Percentiles rank a stretch among this genome's conserved stretches.
Conservation (phyloP, 352 stramenopile species). For the Saprolegnia parasitica region DNA sequence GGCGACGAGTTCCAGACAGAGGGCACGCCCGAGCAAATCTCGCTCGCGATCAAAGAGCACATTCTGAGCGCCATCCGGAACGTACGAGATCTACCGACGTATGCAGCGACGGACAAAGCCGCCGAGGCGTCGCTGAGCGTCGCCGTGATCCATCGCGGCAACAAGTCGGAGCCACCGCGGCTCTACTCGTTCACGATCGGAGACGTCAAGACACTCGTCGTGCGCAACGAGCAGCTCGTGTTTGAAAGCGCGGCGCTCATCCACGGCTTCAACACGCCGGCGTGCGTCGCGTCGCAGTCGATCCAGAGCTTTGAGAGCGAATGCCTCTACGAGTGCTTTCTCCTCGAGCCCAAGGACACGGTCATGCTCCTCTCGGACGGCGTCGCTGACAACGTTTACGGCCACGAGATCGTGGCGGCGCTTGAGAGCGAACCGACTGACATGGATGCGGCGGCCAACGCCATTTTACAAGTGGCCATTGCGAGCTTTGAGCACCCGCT, state of each 20-base stretch:
- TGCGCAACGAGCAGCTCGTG: constrained; percentile 7
- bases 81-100: not conserved
- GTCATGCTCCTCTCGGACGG: constrained; percentile 13
- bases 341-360: constrained; percentile 11
- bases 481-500: constrained; percentile 3
- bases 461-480: not conserved
- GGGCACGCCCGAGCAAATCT: not conserved
- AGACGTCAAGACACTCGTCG: constrained; percentile 26
- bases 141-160: constrained; percentile 8
- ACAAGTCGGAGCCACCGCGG: not conserved
- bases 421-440: not conserved
- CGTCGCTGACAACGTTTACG: constrained; percentile 27
- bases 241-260: constrained; percentile 22
- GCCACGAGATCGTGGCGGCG: constrained; percentile 16
- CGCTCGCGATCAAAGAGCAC: not conserved
- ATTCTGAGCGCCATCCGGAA: not conserved
- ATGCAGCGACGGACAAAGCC: not conserved
- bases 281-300: not conserved
- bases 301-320: not conserved
- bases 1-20: constrained; percentile 19
- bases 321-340: constrained; percentile 17
- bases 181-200: constrained; percentile 21
- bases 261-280: constrained; percentile 18
- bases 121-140: constrained; percentile 21
- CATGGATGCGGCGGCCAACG: constrained; percentile 15